A percentile compares a stretch with the other conserved stretches of the same genome.
phyloP scores from a whole-genome alignment of 2,329 filamentous ascomycete species.

The Neofusicoccum umdonicola region DNA sequence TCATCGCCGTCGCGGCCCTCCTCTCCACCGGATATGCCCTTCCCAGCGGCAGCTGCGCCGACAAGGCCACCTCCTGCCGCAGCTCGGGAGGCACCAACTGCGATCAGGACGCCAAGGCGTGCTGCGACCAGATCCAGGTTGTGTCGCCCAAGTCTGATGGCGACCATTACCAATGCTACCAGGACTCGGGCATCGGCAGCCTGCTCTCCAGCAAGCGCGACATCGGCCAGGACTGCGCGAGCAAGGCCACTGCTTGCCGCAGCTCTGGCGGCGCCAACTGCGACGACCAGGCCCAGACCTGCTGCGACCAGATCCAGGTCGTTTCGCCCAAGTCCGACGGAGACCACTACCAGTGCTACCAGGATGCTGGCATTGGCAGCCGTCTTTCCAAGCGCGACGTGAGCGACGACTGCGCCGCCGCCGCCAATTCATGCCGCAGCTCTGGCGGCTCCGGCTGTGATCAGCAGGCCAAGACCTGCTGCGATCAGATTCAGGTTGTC shows the following conservation, averaged over 20 bases:
- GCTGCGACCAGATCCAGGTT: not conserved
- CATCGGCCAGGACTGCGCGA: not conserved
- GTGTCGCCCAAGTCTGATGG: not conserved
- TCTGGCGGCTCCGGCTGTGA: not conserved
- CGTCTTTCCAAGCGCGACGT: not conserved
- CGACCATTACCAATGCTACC: constrained; percentile 1
- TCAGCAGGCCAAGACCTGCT: not conserved
- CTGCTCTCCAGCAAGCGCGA: not conserved
- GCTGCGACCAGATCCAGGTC: not conserved
- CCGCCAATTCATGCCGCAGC: not conserved
- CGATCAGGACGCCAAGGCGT: not conserved
- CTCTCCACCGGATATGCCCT: not conserved
- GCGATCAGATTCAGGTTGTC: not conserved
- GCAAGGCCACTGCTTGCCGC: not conserved
- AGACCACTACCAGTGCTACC: not conserved
- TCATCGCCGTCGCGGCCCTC: not conserved
- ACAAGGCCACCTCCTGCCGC: not conserved
- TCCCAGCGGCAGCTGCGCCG: not conserved
- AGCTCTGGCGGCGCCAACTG: not conserved
- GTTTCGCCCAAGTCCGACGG: not conserved
- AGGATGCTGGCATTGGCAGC: not conserved
- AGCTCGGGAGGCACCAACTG: not conserved
- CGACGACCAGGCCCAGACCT: not conserved
- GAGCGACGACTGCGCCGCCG: not conserved
- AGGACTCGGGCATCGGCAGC: not conserved